Conservation (phyloP, 75 land plant species). For the Pinus tabuliformis region DNA sequence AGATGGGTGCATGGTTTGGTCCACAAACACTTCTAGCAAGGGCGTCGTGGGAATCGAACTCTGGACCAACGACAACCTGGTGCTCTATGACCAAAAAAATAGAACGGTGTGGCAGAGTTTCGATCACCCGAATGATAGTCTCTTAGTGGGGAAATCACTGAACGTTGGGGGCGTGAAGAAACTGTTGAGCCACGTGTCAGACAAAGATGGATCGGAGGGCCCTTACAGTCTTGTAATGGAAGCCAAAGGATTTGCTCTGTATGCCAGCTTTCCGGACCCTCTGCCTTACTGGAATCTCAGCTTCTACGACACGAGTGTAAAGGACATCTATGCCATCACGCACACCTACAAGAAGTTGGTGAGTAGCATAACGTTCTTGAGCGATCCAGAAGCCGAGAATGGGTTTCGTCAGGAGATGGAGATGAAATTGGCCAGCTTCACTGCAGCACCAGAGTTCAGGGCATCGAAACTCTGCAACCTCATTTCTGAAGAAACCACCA, state of each 20-base stretch:
- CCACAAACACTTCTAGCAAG: conserved; percentile 38
- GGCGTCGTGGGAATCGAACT: conserved; percentile 24
- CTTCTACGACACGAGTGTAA: conserved; percentile 1
- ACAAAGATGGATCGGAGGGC: conserved; percentile 16
- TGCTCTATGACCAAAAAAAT: conserved; percentile 25
- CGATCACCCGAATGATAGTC: conserved; percentile 54
- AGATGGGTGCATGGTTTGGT: conserved; percentile 34
- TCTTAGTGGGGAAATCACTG: conserved; percentile 46
- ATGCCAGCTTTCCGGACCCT: conserved; percentile 5
- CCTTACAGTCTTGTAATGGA: conserved; percentile 30
- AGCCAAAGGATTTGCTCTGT: conserved; percentile 22
- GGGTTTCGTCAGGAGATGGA: conserved; percentile 8
- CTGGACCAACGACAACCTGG: conserved; percentile 38
- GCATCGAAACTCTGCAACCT: neutral
- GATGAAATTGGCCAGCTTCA: neutral
- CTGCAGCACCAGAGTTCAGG: neutral
- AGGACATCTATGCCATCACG: neutral
- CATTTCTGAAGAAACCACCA: neutral
- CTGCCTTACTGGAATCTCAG: conserved; percentile 8
- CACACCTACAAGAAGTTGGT: neutral
- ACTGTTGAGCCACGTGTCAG: conserved; percentile 29
- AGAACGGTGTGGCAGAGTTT: conserved; percentile 59
- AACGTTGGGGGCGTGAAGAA: conserved; percentile 1
- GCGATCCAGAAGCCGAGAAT: conserved; percentile 10
- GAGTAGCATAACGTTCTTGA: conserved; percentile 2